These are phyloP conservation scores for Calendula officinalis DNA, from an alignment of 129 eudicot genomes.

Conservation along the genomic window DNA sequence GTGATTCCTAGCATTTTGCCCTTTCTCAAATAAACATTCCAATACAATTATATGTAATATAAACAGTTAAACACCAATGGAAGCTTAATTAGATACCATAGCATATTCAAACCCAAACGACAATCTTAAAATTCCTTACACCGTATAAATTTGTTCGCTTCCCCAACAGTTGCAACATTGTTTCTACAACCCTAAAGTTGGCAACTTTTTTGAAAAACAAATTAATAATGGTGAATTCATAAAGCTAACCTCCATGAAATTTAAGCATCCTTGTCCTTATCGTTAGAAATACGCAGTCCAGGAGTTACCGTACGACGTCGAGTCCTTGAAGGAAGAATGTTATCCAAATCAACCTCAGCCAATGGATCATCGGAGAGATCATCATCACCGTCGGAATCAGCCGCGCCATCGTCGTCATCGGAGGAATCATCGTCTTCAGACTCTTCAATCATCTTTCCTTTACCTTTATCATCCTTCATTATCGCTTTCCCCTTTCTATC, in stretches of 20 bases:
- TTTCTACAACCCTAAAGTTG: conserved; percentile 21
- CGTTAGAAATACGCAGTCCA: conserved; percentile 43
- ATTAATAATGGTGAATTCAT: conserved; percentile 5
- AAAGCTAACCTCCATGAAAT: conserved; percentile 29
- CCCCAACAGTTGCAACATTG: conserved; percentile 25
- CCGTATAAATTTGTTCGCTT: conserved; percentile 4
- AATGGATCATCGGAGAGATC: conserved; percentile 89
- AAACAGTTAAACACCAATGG: conserved; percentile 9
- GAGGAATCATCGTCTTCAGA: conserved; percentile 59
- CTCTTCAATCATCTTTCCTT: conserved; percentile 75
- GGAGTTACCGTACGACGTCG: conserved; percentile 47
- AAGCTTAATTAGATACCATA: conserved; percentile 15
- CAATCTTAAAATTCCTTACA: conserved; percentile 7
- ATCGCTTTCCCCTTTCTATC: conserved; percentile 66
- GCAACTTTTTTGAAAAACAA: not conserved
- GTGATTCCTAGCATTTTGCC: not conserved
- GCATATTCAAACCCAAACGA: conserved; percentile 13
- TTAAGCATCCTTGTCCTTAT: conserved; percentile 28
- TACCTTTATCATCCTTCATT: conserved; percentile 69
- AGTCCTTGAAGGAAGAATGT: conserved; percentile 95
- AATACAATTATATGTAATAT: not conserved
- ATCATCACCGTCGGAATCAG: conserved; percentile 45
- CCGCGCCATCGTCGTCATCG: conserved; percentile 34
- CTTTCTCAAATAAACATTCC: not conserved
- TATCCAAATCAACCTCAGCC: conserved; percentile 90